A percentile compares a stretch with the other conserved stretches of the same genome.
These are phyloP conservation scores for Datisca glomerata DNA, from an alignment of 306 rosid species.

Conservation along the genomic window DNA sequence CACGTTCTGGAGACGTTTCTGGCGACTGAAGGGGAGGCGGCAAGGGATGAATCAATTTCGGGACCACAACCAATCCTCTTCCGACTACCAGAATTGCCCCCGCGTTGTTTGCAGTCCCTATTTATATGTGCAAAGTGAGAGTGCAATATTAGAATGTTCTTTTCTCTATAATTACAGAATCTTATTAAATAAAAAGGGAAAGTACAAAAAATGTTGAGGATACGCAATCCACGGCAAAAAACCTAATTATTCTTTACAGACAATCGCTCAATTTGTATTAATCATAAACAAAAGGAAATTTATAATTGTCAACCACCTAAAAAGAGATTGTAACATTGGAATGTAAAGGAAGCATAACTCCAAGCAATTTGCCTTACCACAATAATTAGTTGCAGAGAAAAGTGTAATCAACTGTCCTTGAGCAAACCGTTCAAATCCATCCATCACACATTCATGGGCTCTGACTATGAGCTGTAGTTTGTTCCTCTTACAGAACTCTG, in stretches of 20 bases:
- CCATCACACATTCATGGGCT: constrained; percentile 99
- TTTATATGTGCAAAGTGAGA: background rate
- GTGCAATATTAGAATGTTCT: background rate
- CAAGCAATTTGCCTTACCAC: constrained; percentile 66
- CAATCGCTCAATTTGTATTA: too few relatives aligned
- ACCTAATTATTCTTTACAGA: too few relatives aligned
- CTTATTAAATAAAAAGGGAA: too few relatives aligned
- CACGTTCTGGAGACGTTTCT: constrained; percentile 92
- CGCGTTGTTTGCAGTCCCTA: constrained; percentile 98
- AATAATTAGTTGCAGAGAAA: constrained; percentile 97
- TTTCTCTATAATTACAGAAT: too few relatives aligned
- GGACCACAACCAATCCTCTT: constrained; percentile 99
- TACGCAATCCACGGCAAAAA: too few relatives aligned
- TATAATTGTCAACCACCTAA: too few relatives aligned
- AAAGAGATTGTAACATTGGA: too few relatives aligned
- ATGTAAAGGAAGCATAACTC: too few relatives aligned
- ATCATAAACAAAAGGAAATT: too few relatives aligned
- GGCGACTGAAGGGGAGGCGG: constrained; percentile 99
- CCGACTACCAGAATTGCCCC: constrained; percentile 97
- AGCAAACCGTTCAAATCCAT: constrained; percentile 97
- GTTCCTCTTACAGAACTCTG: constrained; percentile 92
- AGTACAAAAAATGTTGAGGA: too few relatives aligned
- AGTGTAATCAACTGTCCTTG: constrained; percentile 97
- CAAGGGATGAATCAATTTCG: constrained; percentile 89
- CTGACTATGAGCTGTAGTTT: constrained; percentile 92